These are phyloP conservation scores for Pseudonectria foliicola DNA, from an alignment of 2,329 filamentous ascomycete species.

Conservation along the genomic window DNA sequence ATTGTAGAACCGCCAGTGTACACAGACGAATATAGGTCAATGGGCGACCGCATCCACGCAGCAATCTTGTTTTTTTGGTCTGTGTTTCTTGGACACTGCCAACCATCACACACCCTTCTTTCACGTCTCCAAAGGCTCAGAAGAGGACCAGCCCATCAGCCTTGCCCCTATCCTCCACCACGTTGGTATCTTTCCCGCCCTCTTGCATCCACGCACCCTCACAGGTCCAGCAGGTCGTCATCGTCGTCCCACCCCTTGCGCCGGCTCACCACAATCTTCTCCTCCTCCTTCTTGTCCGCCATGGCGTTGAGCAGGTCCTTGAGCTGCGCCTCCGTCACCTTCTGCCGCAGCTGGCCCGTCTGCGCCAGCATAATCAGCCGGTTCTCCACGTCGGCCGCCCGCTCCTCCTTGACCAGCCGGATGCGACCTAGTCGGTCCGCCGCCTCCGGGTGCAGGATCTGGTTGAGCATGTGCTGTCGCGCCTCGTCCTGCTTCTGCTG, in stretches of 20 bases:
- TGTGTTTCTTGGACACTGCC: too few species aligned
- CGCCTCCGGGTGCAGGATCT: slow-evolving; percentile 92
- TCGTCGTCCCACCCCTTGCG: slow-evolving; percentile 82
- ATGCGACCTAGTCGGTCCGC: slow-evolving; percentile 91
- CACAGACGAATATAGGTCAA: neutral
- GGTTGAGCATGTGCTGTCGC: slow-evolving; percentile 69
- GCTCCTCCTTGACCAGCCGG: slow-evolving; percentile 87
- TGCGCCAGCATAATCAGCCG: slow-evolving; percentile 86
- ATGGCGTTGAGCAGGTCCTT: slow-evolving; percentile 85
- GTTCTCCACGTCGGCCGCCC: slow-evolving; percentile 87
- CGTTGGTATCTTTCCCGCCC: too few species aligned
- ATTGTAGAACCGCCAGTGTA: neutral
- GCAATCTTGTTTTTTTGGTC: too few species aligned
- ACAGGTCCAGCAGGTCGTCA: slow-evolving; percentile 64
- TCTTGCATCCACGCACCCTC: slow-evolving; percentile 14
- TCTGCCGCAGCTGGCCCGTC: slow-evolving; percentile 74
- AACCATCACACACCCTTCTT: too few species aligned
- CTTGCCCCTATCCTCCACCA: too few species aligned
- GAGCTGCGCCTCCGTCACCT: slow-evolving; percentile 87
- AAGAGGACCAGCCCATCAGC: too few species aligned
- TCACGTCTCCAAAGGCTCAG: too few species aligned
- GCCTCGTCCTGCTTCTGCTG: slow-evolving; percentile 55
- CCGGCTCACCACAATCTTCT: slow-evolving; percentile 81
- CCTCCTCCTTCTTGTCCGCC: slow-evolving; percentile 68
- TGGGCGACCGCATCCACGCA: neutral